Evolutionary conservation across 495 filamentous ascomycete genomes (phyloP).

Genomic region (Lepidopterella palustris): DNA sequence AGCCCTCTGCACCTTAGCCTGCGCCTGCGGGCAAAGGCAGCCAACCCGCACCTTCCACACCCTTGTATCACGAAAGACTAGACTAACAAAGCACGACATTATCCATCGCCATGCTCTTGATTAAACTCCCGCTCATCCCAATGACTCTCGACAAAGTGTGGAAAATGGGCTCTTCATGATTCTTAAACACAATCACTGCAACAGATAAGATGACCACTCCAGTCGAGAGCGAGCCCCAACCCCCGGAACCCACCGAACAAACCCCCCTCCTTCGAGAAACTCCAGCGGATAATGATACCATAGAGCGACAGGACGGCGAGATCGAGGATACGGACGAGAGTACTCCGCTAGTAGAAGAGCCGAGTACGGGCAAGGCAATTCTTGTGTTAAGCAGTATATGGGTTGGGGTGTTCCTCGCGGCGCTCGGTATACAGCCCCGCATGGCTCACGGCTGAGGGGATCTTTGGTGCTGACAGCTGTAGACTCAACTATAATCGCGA

Average conservation of each 20-base stretch:
- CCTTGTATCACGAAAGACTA: too few relatives aligned
- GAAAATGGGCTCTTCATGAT: too few relatives aligned
- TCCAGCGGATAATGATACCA: constrained; percentile 5
- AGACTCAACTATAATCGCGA: constrained; percentile 82
- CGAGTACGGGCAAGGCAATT: constrained; percentile 42
- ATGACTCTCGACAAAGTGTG: too few relatives aligned
- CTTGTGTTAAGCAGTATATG: constrained; percentile 55
- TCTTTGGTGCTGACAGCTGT: not conserved
- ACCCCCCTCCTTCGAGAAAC: constrained; percentile 4
- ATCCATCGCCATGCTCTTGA: too few relatives aligned
- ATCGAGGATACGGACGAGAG: constrained; percentile 12
- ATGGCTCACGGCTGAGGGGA: not conserved
- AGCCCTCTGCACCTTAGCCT: constrained; percentile 4
- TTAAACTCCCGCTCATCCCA: too few relatives aligned
- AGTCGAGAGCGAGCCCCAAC: too few relatives aligned
- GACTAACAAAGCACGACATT: too few relatives aligned
- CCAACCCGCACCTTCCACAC: too few relatives aligned
- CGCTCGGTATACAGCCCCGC: constrained; percentile 48
- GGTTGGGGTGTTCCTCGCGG: constrained; percentile 78
- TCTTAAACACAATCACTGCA: too few relatives aligned
- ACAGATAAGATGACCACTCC: too few relatives aligned
- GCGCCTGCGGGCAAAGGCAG: not conserved
- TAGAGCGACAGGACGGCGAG: constrained; percentile 22
- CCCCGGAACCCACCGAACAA: constrained; percentile 2
- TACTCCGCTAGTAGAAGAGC: constrained; percentile 37